phyloP scores from a whole-genome alignment of 1,139 yeast genomes.

The Hyphopichia pseudoburtonii region DNA sequence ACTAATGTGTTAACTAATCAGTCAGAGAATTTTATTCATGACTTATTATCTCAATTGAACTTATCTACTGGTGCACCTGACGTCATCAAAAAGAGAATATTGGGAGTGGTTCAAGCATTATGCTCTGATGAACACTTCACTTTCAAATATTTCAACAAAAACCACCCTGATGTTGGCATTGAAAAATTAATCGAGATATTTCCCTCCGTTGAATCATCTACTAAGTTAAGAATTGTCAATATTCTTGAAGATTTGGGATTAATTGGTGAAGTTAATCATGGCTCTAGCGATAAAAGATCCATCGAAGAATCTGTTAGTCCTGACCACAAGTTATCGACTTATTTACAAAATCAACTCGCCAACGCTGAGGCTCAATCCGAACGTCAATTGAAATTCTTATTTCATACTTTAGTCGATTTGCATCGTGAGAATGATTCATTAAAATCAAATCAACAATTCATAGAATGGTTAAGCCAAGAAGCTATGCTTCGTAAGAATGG shows the following conservation, averaged over 20 bases:
- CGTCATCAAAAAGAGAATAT: slow-evolving; percentile 43
- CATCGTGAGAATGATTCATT: slow-evolving; percentile 25
- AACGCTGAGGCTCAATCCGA: slow-evolving; percentile 26
- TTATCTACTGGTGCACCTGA: slow-evolving; percentile 18
- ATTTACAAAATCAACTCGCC: slow-evolving; percentile 29
- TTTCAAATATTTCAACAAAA: slow-evolving; percentile 22
- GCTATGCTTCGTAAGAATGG: slow-evolving; percentile 38
- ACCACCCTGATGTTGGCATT: slow-evolving; percentile 19
- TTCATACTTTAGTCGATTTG: slow-evolving; percentile 41
- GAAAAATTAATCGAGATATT: slow-evolving; percentile 25
- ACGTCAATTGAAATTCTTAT: slow-evolving; percentile 40
- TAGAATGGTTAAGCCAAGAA: slow-evolving; percentile 64
- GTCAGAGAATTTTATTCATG: slow-evolving; percentile 12
- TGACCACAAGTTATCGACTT: slow-evolving; percentile 26
- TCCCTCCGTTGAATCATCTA: slow-evolving; percentile 26
- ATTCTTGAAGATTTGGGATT: slow-evolving; percentile 41
- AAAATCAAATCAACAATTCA: slow-evolving; percentile 34
- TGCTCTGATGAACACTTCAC: slow-evolving; percentile 31
- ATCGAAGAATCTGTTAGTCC: slow-evolving; percentile 22
- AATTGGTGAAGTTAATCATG: slow-evolving; percentile 14
- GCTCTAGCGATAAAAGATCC: slow-evolving; percentile 19
- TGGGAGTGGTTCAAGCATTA: slow-evolving; percentile 50
- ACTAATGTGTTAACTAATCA: slow-evolving; percentile 17
- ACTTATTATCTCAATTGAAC: slow-evolving; percentile 19
- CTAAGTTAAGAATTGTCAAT: slow-evolving; percentile 36